These are phyloP conservation scores for Arthrobotrys conoides DNA, from an alignment of 2,329 filamentous ascomycete genomes.

Conservation along the genomic window DNA sequence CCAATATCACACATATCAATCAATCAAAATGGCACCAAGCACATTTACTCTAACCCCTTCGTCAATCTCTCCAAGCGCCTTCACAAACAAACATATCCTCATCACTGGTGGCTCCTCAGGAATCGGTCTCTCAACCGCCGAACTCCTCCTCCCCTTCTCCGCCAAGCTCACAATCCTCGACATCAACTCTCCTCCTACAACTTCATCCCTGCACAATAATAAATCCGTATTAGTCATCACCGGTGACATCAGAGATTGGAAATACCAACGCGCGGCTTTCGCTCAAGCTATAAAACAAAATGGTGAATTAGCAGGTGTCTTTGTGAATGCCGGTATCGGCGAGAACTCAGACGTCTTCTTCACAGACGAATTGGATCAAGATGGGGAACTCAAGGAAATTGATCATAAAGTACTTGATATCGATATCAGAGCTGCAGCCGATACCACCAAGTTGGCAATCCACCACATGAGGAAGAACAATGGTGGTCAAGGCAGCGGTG, in stretches of 20 bases:
- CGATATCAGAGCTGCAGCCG: slow-evolving; percentile 69
- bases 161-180: slow-evolving; percentile 69
- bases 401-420: slow-evolving; percentile 69
- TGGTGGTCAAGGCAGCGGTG: slow-evolving; percentile 67
- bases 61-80: slow-evolving; percentile 38
- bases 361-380: slow-evolving; percentile 67
- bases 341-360: slow-evolving; percentile 71
- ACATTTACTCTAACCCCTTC: slow-evolving; percentile 50
- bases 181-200: slow-evolving; percentile 66
- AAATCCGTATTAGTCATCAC: slow-evolving; percentile 66
- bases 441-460: slow-evolving; percentile 70
- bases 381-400: slow-evolving; percentile 69
- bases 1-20: not conserved
- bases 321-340: slow-evolving; percentile 70
- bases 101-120: slow-evolving; percentile 60
- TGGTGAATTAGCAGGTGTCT: slow-evolving; percentile 69
- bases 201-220: slow-evolving; percentile 63
- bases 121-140: slow-evolving; percentile 66
- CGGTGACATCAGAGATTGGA: slow-evolving; percentile 70
- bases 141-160: slow-evolving; percentile 66
- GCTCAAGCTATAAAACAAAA: slow-evolving; percentile 67
- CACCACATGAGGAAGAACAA: slow-evolving; percentile 68
- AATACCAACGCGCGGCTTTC: slow-evolving; percentile 69
- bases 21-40: slow-evolving; percentile 36
- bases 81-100: slow-evolving; percentile 54